A percentile compares a stretch with the other conserved stretches of the same genome.
Evolutionary conservation across 2,329 filamentous ascomycete genomes (phyloP).

Genomic region (Conoideocrella luteorostrata): DNA sequence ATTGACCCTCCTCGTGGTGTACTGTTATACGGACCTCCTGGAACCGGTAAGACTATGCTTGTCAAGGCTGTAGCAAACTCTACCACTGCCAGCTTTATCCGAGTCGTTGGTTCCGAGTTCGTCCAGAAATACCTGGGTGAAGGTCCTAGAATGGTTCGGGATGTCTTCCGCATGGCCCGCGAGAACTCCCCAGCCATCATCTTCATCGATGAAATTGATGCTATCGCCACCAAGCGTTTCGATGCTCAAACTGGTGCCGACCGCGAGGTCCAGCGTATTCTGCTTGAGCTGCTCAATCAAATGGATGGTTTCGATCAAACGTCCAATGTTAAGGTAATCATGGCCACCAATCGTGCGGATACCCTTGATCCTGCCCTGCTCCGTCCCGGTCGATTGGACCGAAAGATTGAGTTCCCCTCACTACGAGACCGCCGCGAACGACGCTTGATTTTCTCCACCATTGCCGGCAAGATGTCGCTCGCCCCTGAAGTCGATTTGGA

Average conservation of each 20-base stretch:
- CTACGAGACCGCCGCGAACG: slow-evolving; percentile 90
- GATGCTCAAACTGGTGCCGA: slow-evolving; percentile 97
- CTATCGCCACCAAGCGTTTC: slow-evolving; percentile 98
- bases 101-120: slow-evolving; percentile 96
- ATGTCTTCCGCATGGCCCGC: slow-evolving; percentile 97
- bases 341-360: slow-evolving; percentile 98
- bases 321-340: slow-evolving; percentile 99
- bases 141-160: slow-evolving; percentile 95
- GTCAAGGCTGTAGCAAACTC: slow-evolving; percentile 98
- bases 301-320: slow-evolving; percentile 99
- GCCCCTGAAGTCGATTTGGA: slow-evolving; percentile 95
- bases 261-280: slow-evolving; percentile 95
- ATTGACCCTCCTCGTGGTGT: slow-evolving; percentile 97
- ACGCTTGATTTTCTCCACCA: slow-evolving; percentile 94
- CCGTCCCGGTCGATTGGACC: slow-evolving; percentile 87
- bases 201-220: slow-evolving; percentile 99
- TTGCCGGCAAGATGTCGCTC: slow-evolving; percentile 93
- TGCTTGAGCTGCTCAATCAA: slow-evolving; percentile 95
- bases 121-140: slow-evolving; percentile 98
- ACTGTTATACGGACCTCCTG: slow-evolving; percentile 89
- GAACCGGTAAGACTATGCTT: slow-evolving; percentile 94
- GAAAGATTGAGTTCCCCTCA: slow-evolving; percentile 98
- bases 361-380: slow-evolving; percentile 92
- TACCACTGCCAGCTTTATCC: slow-evolving; percentile 96
- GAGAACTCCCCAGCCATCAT: slow-evolving; percentile 98